phyloP scores from a whole-genome alignment of 495 filamentous ascomycete genomes.

The Xylaria bambusicola region DNA sequence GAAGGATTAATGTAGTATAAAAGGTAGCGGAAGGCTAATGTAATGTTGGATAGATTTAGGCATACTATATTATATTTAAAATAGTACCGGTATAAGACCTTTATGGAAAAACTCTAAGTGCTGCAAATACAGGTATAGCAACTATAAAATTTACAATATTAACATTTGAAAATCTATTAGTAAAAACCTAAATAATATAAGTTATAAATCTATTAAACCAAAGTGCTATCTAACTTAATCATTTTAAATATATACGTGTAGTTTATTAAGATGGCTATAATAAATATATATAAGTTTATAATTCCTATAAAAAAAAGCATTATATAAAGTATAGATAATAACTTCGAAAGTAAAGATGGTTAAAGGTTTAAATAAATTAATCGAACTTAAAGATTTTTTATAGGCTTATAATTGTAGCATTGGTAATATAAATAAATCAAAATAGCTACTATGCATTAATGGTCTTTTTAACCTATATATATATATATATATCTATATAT shows the following conservation, averaged over 20 bases:
- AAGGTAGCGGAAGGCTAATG: not conserved
- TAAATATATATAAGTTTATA: too few species aligned
- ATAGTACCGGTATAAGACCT: constrained; percentile 1
- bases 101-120: constrained; percentile 37
- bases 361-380: constrained; percentile 7
- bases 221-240: constrained; percentile 73
- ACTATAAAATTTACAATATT: constrained; percentile 74
- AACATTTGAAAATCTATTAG: constrained; percentile 81
- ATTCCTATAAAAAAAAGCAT: too few species aligned
- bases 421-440: too few species aligned
- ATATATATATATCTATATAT: too few species aligned
- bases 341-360: constrained; percentile 5
- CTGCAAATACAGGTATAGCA: constrained; percentile 67
- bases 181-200: constrained; percentile 76
- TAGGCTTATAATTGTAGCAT: too few species aligned
- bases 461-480: too few species aligned
- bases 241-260: constrained; percentile 73
- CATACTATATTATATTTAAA: constrained; percentile 4
- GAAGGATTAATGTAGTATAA: not conserved
- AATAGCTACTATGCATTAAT: too few species aligned
- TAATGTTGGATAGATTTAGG: not conserved
- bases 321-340: not conserved
- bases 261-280: constrained; percentile 63
- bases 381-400: not conserved
- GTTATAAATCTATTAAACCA: constrained; percentile 77